These are phyloP conservation scores for Candida loeiensis DNA, from an alignment of 805 yeast genomes.

Conservation along the genomic window DNA sequence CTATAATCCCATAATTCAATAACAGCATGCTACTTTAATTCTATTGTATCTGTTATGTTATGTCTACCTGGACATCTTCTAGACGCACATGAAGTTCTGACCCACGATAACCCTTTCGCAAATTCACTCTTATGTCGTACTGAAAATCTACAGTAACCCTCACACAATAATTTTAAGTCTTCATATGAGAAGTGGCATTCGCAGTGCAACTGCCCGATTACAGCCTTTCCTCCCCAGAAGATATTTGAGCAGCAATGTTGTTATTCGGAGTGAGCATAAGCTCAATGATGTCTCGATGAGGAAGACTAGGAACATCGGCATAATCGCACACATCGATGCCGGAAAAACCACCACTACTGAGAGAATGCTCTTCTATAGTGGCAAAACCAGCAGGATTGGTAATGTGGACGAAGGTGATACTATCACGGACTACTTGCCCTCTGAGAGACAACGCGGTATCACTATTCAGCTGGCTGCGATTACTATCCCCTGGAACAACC, in stretches of 20 bases:
- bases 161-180: too few species aligned
- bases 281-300: slow-evolving; percentile 28
- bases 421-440: slow-evolving; percentile 85
- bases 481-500: slow-evolving; percentile 77
- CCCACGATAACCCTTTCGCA: too few species aligned
- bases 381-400: slow-evolving; percentile 76
- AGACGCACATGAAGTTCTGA: too few species aligned
- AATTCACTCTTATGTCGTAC: too few species aligned
- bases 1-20: too few species aligned
- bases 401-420: slow-evolving; percentile 97
- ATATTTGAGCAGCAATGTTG: not conserved
- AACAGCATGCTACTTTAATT: too few species aligned
- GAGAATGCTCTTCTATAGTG: slow-evolving; percentile 87
- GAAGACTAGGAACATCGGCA: slow-evolving; percentile 80
- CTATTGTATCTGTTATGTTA: too few species aligned
- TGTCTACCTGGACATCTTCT: too few species aligned
- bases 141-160: too few species aligned
- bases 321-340: slow-evolving; percentile 98
- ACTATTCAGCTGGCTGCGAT: slow-evolving; percentile 97
- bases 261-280: slow-evolving; percentile 6
- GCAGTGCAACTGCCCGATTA: not conserved
- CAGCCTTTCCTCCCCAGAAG: not conserved
- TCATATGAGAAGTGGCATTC: too few species aligned
- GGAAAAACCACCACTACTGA: slow-evolving; percentile 98
- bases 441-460: slow-evolving; percentile 89